These are phyloP conservation scores for Nemophila menziesii DNA, from an alignment of 257 asterid species.

Conservation along the genomic window DNA sequence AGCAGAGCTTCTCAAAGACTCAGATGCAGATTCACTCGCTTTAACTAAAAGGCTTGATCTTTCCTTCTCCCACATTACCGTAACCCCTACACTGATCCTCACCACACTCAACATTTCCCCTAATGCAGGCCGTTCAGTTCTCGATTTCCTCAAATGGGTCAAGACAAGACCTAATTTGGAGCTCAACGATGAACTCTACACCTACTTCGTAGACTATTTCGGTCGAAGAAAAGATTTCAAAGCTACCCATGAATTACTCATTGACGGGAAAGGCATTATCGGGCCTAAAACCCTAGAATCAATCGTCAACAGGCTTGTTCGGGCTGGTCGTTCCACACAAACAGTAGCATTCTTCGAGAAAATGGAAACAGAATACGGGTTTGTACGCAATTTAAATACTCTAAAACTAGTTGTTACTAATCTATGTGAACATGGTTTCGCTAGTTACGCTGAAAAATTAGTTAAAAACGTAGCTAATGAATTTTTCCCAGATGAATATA, in stretches of 20 bases:
- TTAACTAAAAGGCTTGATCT: conserved; percentile 61
- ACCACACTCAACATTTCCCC: conserved; percentile 50
- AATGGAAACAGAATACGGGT: conserved; percentile 69
- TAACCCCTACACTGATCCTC: conserved; percentile 36
- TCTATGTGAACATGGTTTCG: conserved; percentile 64
- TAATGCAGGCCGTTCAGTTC: conserved; percentile 53
- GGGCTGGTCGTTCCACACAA: conserved; percentile 72
- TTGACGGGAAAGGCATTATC: conserved; percentile 34
- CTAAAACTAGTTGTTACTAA: conserved; percentile 47
- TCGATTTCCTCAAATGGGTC: conserved; percentile 75
- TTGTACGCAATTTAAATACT: conserved; percentile 38
- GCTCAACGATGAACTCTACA: conserved; percentile 43
- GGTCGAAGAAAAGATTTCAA: conserved; percentile 93
- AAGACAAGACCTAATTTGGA: conserved; percentile 36
- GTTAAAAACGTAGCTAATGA: conserved; percentile 72
- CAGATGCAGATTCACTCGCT: conserved; percentile 50
- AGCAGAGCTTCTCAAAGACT: conserved; percentile 41
- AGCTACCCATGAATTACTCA: conserved; percentile 60
- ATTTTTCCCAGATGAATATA: conserved; percentile 68
- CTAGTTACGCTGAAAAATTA: conserved; percentile 83
- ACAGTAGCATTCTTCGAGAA: conserved; percentile 54
- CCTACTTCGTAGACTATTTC: conserved; percentile 56
- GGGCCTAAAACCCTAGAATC: conserved; percentile 54
- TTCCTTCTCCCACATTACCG: conserved; percentile 53
- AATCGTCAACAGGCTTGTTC: conserved; percentile 57